Percentiles rank a stretch among this genome's conserved stretches.
Conservation (phyloP, 306 rosid species). For the Malus orientalis region DNA sequence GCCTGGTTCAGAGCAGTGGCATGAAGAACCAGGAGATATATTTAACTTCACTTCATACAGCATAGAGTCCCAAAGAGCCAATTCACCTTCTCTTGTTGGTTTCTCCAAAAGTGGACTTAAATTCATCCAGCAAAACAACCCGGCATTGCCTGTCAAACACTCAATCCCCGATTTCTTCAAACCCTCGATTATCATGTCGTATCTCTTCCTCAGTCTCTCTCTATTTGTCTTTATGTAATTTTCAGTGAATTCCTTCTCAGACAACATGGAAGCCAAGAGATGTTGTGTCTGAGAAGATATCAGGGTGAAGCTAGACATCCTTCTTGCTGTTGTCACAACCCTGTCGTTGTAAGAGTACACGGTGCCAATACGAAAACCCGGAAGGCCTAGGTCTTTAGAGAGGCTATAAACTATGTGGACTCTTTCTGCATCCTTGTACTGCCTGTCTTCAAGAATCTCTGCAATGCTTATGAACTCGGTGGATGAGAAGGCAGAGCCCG, state of each 20-base stretch:
- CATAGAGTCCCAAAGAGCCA: slow-evolving; percentile 54
- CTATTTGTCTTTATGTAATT: slow-evolving; percentile 58
- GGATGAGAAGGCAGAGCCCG: slow-evolving; percentile 72
- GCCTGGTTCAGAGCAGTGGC: slow-evolving; percentile 85
- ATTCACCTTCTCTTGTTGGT: slow-evolving; percentile 55
- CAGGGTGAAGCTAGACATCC: slow-evolving; percentile 90
- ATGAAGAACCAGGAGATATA: slow-evolving; percentile 88
- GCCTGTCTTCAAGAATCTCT: slow-evolving; percentile 40
- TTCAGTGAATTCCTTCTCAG: slow-evolving; percentile 46
- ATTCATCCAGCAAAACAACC: slow-evolving; percentile 95
- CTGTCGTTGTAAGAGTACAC: slow-evolving; percentile 74
- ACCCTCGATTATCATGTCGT: slow-evolving; percentile 63
- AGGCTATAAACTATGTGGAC: slow-evolving; percentile 93
- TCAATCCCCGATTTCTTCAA: slow-evolving; percentile 56
- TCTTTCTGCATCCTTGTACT: slow-evolving; percentile 45
- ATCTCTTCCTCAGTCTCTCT: slow-evolving; percentile 59
- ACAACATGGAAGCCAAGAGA: slow-evolving; percentile 63
- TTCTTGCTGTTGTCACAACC: slow-evolving; percentile 73
- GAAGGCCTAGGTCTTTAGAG: slow-evolving; percentile 89
- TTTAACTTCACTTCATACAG: slow-evolving; percentile 57
- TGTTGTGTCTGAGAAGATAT: slow-evolving; percentile 88
- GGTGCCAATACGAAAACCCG: slow-evolving; percentile 83
- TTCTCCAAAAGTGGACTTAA: slow-evolving; percentile 52
- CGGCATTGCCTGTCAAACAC: slow-evolving; percentile 84
- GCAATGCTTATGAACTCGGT: slow-evolving; percentile 63